Base-by-base conservation (phyloP, 1,284 basidiomycete species). In the Tremellales sp. region DNA sequence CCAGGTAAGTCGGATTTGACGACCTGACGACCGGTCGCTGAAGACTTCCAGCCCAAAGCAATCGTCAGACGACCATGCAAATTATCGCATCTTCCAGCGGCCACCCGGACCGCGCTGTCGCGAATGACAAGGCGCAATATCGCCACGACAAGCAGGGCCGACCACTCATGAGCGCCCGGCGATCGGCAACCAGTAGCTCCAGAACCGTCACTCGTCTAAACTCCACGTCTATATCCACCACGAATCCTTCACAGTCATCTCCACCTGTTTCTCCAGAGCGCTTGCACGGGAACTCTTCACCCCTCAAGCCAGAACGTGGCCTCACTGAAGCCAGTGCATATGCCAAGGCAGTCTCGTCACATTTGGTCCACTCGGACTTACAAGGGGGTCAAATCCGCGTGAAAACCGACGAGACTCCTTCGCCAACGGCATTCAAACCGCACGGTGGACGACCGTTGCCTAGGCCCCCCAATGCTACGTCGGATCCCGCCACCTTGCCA, bases 271-370 rank as follows among this genome's bases (percentile, higher is more conserved):
- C n/a, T n/a, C n/a, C n/a, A n/a, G n/a, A n/a, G n/a, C n/a, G n/a
- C n/a, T n/a, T n/a, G n/a, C 26, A 31, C 31, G 17, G 33, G 23
- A 15, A 23, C 21, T 21, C 36, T 24, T 22, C 25, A 19, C 21
- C 19, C 26, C 35, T 19, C 7, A 19, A 13, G 4, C 21, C 22
- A 3, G 21, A 41, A 23, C 27, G 15, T 21, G 43, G 39, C 13
- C 36, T 57, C 11, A 45, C 53, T 13, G 57, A 62, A 40, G 57
- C 59, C 4, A 52, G 59, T 40, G 57, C 54, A 17, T 61, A 61
- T 31, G 56, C 56, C 1, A 50, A 35, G 36, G 45, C 54, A 11
- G 46, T 61, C 19, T 45, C 59, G 4, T 36, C n/a, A n/a, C n/a
- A n/a, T n/a, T n/a, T n/a, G n/a, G n/a, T n/a, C n/a, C n/a, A n/a